Evolutionary conservation across 2,329 filamentous ascomycete genomes (phyloP).

Genomic region (Fusarium sterilihyphosum): DNA sequence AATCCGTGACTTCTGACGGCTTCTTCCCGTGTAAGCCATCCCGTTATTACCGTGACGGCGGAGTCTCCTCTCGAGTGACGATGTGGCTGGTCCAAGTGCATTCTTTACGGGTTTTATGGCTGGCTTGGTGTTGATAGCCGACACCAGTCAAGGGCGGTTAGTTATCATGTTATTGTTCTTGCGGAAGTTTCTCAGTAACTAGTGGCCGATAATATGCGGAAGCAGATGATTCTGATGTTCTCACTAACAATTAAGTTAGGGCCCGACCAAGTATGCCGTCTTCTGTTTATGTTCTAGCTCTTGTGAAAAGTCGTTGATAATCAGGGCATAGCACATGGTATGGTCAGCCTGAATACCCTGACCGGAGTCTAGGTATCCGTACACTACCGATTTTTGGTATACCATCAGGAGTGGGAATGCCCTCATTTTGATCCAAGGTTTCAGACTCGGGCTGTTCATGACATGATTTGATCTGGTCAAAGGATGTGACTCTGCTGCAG

Average conservation of each 20-base stretch:
- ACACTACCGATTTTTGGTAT: neutral
- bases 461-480: neutral
- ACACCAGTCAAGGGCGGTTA: neutral
- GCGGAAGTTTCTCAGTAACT: neutral
- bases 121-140: neutral
- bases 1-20: neutral
- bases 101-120: neutral
- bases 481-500: neutral
- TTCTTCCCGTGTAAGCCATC: conserved; percentile 29
- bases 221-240: neutral
- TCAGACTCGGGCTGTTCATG: neutral
- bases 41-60: conserved; percentile 29
- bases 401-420: conserved; percentile 11
- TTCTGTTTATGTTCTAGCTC: neutral
- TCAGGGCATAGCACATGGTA: neutral
- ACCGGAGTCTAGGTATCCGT: neutral
- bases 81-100: conserved; percentile 20
- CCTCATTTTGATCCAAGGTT: conserved; percentile 1
- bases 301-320: neutral
- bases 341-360: neutral
- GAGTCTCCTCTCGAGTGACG: conserved; percentile 24
- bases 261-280: neutral
- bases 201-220: neutral
- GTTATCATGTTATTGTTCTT: neutral
- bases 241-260: neutral